Evolutionary conservation across 345 rosid genomes (phyloP).

Genomic region (Melaleuca quinquenervia): DNA sequence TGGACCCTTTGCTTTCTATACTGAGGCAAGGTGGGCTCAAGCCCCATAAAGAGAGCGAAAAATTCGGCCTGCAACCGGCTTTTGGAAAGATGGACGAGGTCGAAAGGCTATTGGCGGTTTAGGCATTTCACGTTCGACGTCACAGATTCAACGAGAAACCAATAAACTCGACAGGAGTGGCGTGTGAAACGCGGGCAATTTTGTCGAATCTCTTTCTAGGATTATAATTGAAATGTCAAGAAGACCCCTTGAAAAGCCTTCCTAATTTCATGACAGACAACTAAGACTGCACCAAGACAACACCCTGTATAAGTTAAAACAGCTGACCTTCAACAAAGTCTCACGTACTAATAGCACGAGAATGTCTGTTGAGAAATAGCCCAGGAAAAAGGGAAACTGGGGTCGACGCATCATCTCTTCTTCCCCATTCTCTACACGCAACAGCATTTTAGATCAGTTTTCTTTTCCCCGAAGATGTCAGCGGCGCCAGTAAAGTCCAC

Average conservation of each 20-base stretch:
- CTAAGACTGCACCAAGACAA: background rate
- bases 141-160: background rate
- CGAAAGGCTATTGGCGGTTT: background rate
- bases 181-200: background rate
- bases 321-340: background rate
- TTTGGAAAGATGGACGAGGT: background rate
- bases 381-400: background rate
- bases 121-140: background rate
- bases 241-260: background rate
- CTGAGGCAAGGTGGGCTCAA: background rate
- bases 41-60: background rate
- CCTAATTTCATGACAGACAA: background rate
- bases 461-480: background rate
- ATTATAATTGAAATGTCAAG: background rate
- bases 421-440: background rate
- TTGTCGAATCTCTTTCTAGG: background rate
- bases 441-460: background rate
- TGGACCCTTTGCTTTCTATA: background rate
- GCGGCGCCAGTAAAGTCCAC: background rate
- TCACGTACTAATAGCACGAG: background rate
- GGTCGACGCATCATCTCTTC: background rate
- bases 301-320: background rate
- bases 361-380: background rate
- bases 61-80: background rate
- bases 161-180: background rate